Conservation (phyloP, 306 rosid species). For the Vicia sativa region DNA sequence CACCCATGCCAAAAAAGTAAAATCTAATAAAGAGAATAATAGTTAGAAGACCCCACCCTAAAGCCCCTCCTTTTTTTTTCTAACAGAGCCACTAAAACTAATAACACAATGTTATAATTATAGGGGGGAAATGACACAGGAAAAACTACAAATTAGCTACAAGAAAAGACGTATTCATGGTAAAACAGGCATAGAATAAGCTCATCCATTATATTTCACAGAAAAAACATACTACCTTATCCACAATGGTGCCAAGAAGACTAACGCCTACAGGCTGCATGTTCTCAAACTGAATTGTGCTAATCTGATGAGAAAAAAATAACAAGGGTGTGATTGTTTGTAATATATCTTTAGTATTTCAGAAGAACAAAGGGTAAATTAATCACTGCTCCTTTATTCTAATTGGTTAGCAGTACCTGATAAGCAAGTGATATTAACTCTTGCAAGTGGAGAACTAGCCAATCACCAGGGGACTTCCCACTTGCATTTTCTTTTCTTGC, state of each 20-base stretch:
- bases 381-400: conserved; percentile 25
- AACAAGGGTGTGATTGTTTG: conserved; percentile 21
- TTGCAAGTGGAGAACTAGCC: conserved; percentile 92
- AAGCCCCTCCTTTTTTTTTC: conserved; percentile 20
- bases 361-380: conserved; percentile 29
- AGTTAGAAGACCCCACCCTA: conserved; percentile 4
- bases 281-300: conserved; percentile 94
- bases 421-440: conserved; percentile 97
- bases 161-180: background rate
- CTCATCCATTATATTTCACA: conserved; percentile 26
- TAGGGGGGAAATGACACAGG: background rate
- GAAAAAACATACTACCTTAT: conserved; percentile 63
- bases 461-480: conserved; percentile 60
- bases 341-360: conserved; percentile 25
- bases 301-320: conserved; percentile 57
- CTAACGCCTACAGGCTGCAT: conserved; percentile 93
- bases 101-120: background rate
- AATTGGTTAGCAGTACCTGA: conserved; percentile 63
- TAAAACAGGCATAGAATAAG: conserved; percentile 20
- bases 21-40: conserved; percentile 19
- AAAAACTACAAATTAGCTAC: conserved; percentile 22
- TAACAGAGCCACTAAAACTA: conserved; percentile 7
- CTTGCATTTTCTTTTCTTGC: conserved; percentile 67
- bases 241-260: conserved; percentile 81
- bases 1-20: conserved; percentile 1